These are phyloP conservation scores for Chamaecyparis obtusa DNA, from an alignment of 75 land plant species.

Conservation along the genomic window DNA sequence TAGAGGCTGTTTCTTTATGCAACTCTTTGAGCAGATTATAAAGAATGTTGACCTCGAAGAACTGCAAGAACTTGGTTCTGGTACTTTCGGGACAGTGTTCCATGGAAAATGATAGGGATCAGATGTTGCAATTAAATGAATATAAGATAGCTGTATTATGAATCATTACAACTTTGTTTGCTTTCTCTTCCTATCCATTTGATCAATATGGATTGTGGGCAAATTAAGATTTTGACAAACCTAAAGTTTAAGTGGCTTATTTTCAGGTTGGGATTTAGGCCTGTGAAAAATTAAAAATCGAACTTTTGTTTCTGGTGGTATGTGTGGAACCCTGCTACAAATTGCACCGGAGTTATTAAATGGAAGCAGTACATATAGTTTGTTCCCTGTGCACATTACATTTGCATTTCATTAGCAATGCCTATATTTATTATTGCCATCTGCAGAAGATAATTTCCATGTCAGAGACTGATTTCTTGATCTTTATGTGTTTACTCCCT, in stretches of 20 bases:
- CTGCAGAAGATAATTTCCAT: no score
- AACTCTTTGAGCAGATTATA: constrained; percentile 50
- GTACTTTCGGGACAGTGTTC: no score
- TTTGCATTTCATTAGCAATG: no score
- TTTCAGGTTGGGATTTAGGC: constrained; percentile 84
- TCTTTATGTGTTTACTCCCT: no score
- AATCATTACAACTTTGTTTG: constrained; percentile 5
- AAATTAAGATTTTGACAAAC: neutral
- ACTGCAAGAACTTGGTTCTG: no score
- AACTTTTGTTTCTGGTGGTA: constrained; percentile 85
- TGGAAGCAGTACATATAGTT: constrained; percentile 41
- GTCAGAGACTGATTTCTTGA: no score
- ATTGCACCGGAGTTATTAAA: constrained; percentile 91
- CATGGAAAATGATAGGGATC: no score
- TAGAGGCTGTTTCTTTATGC: constrained; percentile 1
- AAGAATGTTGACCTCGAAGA: no score
- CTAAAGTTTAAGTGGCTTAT: neutral
- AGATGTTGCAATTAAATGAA: no score
- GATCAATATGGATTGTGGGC: neutral
- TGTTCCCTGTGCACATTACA: no score
- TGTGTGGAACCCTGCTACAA: constrained; percentile 89
- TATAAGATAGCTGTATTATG: neutral
- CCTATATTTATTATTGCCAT: no score
- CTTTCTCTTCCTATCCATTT: neutral
- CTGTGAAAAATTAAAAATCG: constrained; percentile 78